Evolutionary conservation across 2,329 filamentous ascomycete genomes (phyloP), one percentile per base, ranked within the genome.

Genomic region (Xylariomycetidae sp.): DNA sequence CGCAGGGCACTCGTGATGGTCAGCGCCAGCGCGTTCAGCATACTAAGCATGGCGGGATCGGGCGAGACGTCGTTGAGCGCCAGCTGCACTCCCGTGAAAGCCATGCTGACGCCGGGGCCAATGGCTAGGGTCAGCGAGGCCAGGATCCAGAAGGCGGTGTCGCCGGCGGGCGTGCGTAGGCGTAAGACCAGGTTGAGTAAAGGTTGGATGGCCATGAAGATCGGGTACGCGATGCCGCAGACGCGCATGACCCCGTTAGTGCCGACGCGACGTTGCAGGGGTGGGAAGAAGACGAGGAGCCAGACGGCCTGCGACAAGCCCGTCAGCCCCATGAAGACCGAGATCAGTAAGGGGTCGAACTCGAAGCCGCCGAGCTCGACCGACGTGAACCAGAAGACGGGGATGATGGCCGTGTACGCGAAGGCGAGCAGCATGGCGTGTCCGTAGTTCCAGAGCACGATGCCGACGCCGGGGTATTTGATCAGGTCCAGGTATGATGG

Each of bases 1-100:
- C 85, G 68, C 18, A 86, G 62, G 0, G 64, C 80, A 42, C 77
- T 80, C 0, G 66, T 59, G 1, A 77, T 49, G 0, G 82, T 82
- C 37, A 90, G 62, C 0, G 76, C 72, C 1, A 87, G 47, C 0
- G 81, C 80, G 46, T 90, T 90, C 17, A 92, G 62, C 0, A 77
- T 87, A 0, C 81, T 85, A 8, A 90, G 63, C 0, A 77, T 72
- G 26, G 67, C 64, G 2, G 76, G 70, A 8, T 69, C 76, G 0
- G 86, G 86, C 0, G 80, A 71, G 3, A 84, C 74, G 37, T 89
- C 83, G 56, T 90, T 90, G 19, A 90, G 52, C 1, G 78, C 77
- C 7, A 90, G 75, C 63, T 89, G 84, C 1, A 81, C 70, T 2
- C 69, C 79, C 1, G 82, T 88, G 51, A 83, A 85, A 2, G 71